Evolutionary conservation across 148 eudicot genomes (phyloP), one percentile per base, ranked within the genome.

Genomic region (Cornus florida): DNA sequence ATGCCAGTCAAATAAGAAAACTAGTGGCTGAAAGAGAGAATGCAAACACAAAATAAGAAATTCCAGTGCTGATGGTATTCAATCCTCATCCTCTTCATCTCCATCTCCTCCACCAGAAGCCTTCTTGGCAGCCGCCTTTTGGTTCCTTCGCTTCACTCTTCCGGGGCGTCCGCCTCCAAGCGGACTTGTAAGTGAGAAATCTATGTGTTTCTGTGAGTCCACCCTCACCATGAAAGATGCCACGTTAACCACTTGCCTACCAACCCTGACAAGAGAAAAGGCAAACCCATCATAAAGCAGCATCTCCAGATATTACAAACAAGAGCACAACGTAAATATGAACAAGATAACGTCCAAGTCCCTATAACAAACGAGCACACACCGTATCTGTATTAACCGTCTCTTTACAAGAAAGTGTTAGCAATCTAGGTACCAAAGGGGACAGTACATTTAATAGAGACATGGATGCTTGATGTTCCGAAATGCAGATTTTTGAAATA

Each of bases 161-260:
- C 75, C 80, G 5, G 75, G 80, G 13, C 80, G 80, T 3, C 74
- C 75, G 12, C 75, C 80, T 35, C 80, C 80, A 38, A 70, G 73
- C 1, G 75, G 74, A 70, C 74, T 78, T 14, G 80, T 71, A 60
- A 77, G 79, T 7, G 79, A 77, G 79, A 77, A 77, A 77, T 77
- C 79, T 50, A 77, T 69, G 79, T 77, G 75, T 39, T 78, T 78
- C 43, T 77, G 79, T 23, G 79, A 77, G 33, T 77, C 79, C 72
- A 77, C 64, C 79, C 79, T 69, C 79, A 77, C 79, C 79, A 77
- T 77, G 48, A 77, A 77, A 23, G 79, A 77, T 7, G 79, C 6
- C 31, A 77, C 53, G n/a, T 77, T 77, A 38, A 77, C 79, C 65
- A 77, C 79, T 38, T 77, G 79, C 72, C 79, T 77, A 39, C 79